Percentiles rank a stretch among this genome's conserved stretches.
phyloP scores from a whole-genome alignment of 257 asterid genomes.

The Solanum tacnaense region DNA sequence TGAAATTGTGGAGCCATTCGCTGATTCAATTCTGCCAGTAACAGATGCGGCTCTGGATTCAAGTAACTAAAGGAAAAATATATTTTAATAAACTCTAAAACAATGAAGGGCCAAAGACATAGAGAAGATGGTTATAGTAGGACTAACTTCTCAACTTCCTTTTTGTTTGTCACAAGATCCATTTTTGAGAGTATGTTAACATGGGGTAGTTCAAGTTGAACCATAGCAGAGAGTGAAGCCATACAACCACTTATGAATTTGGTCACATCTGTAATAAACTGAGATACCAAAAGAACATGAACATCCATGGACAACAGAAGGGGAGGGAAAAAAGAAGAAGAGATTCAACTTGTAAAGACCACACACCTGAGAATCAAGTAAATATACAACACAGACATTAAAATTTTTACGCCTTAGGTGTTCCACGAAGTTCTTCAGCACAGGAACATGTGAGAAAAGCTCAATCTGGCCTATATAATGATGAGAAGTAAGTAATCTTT shows the following conservation, averaged over 20 bases:
- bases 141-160: slow-evolving; percentile 78
- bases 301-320: background rate
- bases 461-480: slow-evolving; percentile 75
- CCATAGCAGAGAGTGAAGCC: slow-evolving; percentile 98
- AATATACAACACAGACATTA: slow-evolving; percentile 81
- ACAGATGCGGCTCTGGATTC: slow-evolving; percentile 69
- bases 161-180: slow-evolving; percentile 95
- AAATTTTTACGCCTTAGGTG: slow-evolving; percentile 73
- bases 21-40: slow-evolving; percentile 75
- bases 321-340: background rate
- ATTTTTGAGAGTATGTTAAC: slow-evolving; percentile 93
- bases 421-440: slow-evolving; percentile 84
- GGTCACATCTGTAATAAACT: slow-evolving; percentile 98
- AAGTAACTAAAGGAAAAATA: slow-evolving; percentile 42
- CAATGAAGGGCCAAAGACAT: background rate
- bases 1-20: slow-evolving; percentile 87
- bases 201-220: slow-evolving; percentile 96
- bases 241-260: slow-evolving; percentile 97
- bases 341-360: background rate
- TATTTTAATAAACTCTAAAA: background rate
- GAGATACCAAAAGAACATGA: slow-evolving; percentile 4
- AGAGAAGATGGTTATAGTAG: background rate
- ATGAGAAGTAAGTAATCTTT: slow-evolving; percentile 2
- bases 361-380: slow-evolving; percentile 93
- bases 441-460: slow-evolving; percentile 93